These are phyloP conservation scores for Pelargonium fulgidum DNA, from an alignment of 441 rosid species.

Conservation along the genomic window DNA sequence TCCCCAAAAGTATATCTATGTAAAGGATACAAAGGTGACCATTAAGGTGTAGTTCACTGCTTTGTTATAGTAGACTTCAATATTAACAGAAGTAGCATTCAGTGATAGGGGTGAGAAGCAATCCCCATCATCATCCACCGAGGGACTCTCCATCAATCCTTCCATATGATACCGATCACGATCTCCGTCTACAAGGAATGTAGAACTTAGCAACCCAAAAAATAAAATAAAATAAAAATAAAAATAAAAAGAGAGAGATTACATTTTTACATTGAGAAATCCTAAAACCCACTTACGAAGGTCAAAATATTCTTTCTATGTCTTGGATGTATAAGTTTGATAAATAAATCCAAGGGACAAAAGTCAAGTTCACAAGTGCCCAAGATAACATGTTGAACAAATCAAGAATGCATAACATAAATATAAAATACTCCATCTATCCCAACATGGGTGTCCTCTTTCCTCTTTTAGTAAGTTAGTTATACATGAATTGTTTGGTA, in stretches of 20 bases:
- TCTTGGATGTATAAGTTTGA: too few relatives aligned
- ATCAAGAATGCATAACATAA: too few relatives aligned
- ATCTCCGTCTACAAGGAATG: slow-evolving; percentile 51
- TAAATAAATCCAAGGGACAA: too few relatives aligned
- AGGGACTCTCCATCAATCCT: slow-evolving; percentile 92
- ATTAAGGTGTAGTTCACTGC: slow-evolving; percentile 97
- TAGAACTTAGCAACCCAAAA: slow-evolving; percentile 15
- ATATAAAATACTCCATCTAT: too few relatives aligned
- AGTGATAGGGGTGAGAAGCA: slow-evolving; percentile 82
- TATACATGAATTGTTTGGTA: too few relatives aligned
- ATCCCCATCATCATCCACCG: slow-evolving; percentile 85
- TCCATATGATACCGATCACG: slow-evolving; percentile 69
- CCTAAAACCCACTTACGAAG: too few relatives aligned
- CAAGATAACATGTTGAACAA: too few relatives aligned
- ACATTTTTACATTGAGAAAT: not conserved
- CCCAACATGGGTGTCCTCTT: too few relatives aligned
- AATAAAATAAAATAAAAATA: not conserved
- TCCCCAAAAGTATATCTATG: slow-evolving; percentile 7
- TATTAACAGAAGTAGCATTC: slow-evolving; percentile 86
- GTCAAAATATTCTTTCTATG: too few relatives aligned
- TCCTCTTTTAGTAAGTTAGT: too few relatives aligned
- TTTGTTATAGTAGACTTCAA: slow-evolving; percentile 90
- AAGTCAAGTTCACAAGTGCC: too few relatives aligned
- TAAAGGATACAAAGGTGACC: slow-evolving; percentile 99
- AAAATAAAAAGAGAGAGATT: not conserved